These are phyloP conservation scores for Lentinula raphanica DNA, from an alignment of 768 basidiomycete species.

Conservation along the genomic window DNA sequence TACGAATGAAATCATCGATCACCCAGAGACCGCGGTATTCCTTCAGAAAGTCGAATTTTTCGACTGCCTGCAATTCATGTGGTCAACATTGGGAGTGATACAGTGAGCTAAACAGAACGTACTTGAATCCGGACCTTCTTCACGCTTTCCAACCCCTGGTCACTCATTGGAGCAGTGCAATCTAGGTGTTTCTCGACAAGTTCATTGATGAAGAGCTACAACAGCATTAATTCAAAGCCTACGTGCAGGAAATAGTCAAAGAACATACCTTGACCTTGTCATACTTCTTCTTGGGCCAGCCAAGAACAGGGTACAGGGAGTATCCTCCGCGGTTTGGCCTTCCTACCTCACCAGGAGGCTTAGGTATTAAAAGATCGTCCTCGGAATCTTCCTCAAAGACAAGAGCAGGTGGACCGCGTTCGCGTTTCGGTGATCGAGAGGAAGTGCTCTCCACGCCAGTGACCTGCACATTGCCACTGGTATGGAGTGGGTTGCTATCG, in stretches of 20 bases:
- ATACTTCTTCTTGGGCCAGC: conserved; percentile 10
- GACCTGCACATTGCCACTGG: neutral
- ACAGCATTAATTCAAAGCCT: neutral
- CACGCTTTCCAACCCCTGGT: neutral
- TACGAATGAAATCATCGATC: neutral
- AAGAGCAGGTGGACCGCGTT: neutral
- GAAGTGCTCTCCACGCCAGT: neutral
- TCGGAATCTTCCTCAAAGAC: neutral
- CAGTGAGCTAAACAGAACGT: too few relatives aligned
- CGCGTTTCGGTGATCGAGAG: neutral
- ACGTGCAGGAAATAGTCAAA: neutral
- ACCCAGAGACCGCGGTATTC: neutral
- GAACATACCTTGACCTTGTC: conserved; percentile 13
- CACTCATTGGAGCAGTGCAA: neutral
- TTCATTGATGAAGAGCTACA: neutral
- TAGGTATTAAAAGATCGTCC: conserved; percentile 9
- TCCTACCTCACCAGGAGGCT: conserved; percentile 13
- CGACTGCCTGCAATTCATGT: neutral
- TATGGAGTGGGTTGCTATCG: neutral
- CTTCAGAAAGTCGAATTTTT: neutral
- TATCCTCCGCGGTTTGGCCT: conserved; percentile 13
- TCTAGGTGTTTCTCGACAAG: neutral
- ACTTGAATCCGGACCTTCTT: neutral
- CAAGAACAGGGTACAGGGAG: conserved; percentile 8
- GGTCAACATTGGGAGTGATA: neutral